A percentile compares a stretch with the other conserved stretches of the same genome.
These are phyloP conservation scores for Pholiota molesta DNA, from an alignment of 768 basidiomycete genomes.

Conservation along the genomic window DNA sequence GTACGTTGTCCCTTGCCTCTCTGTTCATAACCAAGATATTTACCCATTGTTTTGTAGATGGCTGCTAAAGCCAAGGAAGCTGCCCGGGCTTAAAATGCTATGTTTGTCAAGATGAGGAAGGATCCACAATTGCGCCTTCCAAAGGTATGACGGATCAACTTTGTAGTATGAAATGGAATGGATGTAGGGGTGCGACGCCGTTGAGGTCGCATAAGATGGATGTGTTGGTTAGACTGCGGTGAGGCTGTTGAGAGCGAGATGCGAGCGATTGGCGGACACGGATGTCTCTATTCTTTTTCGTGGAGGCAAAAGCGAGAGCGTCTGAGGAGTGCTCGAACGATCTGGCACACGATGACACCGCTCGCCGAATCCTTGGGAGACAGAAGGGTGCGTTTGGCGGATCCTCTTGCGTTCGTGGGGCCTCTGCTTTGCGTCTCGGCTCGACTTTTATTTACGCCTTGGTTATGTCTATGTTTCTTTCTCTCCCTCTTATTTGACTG, in stretches of 20 bases:
- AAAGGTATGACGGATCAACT: slow-evolving; percentile 7
- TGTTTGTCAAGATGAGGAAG: slow-evolving; percentile 3
- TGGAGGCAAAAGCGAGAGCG: too few species aligned
- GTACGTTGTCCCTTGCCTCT: slow-evolving; percentile 42
- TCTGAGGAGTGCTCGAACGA: too few species aligned
- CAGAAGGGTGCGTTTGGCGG: too few species aligned
- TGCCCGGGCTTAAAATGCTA: slow-evolving; percentile 16
- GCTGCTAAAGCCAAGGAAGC: slow-evolving; percentile 60
- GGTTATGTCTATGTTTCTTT: slow-evolving; percentile 1
- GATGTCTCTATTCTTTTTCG: too few species aligned
- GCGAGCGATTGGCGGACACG: neutral
- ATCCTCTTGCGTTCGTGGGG: too few species aligned
- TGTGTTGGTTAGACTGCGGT: neutral
- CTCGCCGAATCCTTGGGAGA: too few species aligned
- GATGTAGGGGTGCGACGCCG: slow-evolving; percentile 1
- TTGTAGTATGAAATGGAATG: slow-evolving; percentile 7
- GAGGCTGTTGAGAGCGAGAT: neutral
- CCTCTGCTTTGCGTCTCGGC: neutral
- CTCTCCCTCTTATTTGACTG: neutral
- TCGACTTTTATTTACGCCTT: neutral
- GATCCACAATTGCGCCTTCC: neutral
- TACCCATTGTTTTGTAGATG: slow-evolving; percentile 46
- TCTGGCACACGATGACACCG: too few species aligned
- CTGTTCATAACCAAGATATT: slow-evolving; percentile 9
- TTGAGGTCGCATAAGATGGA: neutral